Percentiles rank a stretch among this genome's conserved stretches.
These are phyloP conservation scores for Sugiyamaella mastotermitis DNA, from an alignment of 805 yeast species.

Conservation along the genomic window DNA sequence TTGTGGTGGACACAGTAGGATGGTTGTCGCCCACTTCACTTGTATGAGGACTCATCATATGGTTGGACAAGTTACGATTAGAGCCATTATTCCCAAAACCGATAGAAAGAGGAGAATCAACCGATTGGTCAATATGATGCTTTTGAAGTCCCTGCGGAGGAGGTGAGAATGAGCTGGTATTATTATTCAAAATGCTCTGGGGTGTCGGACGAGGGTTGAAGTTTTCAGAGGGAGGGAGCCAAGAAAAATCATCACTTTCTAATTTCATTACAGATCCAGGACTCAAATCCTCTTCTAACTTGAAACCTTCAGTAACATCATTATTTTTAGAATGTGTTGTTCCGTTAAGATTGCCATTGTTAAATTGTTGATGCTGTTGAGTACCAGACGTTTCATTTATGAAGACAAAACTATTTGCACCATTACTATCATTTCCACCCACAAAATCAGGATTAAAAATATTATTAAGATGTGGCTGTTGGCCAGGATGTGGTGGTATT, in stretches of 20 bases:
- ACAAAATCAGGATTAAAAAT: too few species aligned
- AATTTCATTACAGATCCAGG: conserved; percentile 11
- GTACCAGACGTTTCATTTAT: too few species aligned
- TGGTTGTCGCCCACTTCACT: not conserved
- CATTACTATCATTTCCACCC: too few species aligned
- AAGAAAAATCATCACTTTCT: conserved; percentile 17
- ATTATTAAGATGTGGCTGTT: not conserved
- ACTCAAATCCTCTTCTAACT: conserved; percentile 15
- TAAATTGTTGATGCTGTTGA: conserved; percentile 19
- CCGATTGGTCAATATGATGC: not conserved
- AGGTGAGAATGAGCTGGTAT: conserved; percentile 10
- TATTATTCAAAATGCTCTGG: conserved; percentile 9
- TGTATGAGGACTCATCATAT: not conserved
- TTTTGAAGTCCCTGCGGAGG: conserved; percentile 7
- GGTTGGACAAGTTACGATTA: too few species aligned
- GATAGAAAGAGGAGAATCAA: conserved; percentile 8
- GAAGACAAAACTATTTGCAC: too few species aligned
- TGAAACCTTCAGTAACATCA: conserved; percentile 1
- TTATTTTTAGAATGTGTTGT: not conserved
- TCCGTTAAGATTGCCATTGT: conserved; percentile 12
- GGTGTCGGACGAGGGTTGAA: conserved; percentile 7
- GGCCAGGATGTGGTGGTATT: not conserved
- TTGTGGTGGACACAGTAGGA: too few species aligned
- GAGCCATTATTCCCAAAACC: not conserved
- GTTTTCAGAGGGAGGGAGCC: conserved; percentile 16